Evolutionary conservation across 2,329 filamentous ascomycete species (phyloP), one percentile per base, ranked within the genome.

Genomic region (Verticillium nonalfalfae): DNA sequence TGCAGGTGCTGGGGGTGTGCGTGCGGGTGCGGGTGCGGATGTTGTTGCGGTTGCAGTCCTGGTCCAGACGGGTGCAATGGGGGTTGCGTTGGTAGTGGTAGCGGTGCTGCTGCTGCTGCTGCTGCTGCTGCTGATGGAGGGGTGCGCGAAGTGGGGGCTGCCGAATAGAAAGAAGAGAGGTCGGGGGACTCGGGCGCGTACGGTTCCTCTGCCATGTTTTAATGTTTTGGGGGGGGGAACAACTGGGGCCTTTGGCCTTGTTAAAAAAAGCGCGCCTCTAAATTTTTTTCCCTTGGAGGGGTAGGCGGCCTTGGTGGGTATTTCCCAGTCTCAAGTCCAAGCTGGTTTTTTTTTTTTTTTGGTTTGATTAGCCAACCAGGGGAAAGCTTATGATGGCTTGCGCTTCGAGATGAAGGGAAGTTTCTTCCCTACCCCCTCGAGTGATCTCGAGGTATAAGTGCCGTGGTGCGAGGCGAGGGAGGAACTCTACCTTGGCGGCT

Each of bases 141-240:
- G 58, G 69, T 70, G 63, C 71, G 66, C 64, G 67, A 68, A 45
- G 66, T 64, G 58, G 67, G 69, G 59, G 68, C 63, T 56, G 74
- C 70, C 63, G 80, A 75, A 68, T 79, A 82, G 72, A 85, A 80
- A 62, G 80, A 83, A 63, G 82, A 85, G 66, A 85, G 78, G 75
- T 85, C 82, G 70, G 83, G 83, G 68, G 82, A 85, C 72, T 80
- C 83, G 66, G 83, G 83, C 66, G 80, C 82, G 75, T 85, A 85
- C 63, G 73, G 76, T 69, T 81, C 79, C 70, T 78, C 76, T 67
- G 76, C 78, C 76, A 84, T 83, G 75, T 75, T 77, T 71, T 68
- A 59, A 56, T 38, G 36, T 58, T 60, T 54, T 59, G n/a, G 45
- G 45, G 45, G 40, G 45, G n/a, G 45, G 45, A 18, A 13, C 45